Conservation (phyloP, 1,284 basidiomycete genomes). For the Kwoniella shivajii region DNA sequence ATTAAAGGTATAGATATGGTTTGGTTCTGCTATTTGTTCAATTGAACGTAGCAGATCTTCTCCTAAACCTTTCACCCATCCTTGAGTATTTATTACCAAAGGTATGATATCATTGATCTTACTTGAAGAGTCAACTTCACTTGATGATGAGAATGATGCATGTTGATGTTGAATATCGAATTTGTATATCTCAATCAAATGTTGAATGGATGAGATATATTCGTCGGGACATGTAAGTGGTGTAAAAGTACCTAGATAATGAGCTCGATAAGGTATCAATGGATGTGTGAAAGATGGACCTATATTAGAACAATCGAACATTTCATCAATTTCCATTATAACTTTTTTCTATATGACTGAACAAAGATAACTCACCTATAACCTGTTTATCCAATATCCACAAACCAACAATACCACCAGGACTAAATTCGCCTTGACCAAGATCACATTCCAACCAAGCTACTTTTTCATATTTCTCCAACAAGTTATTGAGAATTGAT, state of each 20-base stretch:
- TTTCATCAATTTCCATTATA: not conserved
- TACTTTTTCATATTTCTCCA: conserved; percentile 67
- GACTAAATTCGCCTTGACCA: conserved; percentile 92
- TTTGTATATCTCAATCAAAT: conserved; percentile 70
- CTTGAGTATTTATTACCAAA: conserved; percentile 92
- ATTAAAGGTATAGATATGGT: conserved; percentile 65
- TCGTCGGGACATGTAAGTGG: conserved; percentile 77
- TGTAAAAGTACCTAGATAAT: conserved; percentile 79
- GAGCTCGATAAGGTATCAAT: conserved; percentile 68
- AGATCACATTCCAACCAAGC: conserved; percentile 90
- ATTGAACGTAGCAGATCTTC: conserved; percentile 74
- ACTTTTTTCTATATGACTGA: not conserved
- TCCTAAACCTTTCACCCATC: conserved; percentile 94
- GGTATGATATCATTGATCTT: conserved; percentile 67
- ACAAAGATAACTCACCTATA: conserved; percentile 62
- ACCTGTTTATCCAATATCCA: conserved; percentile 68
- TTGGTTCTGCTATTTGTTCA: conserved; percentile 67
- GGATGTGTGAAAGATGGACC: conserved; percentile 85
- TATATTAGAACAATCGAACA: conserved; percentile 40
- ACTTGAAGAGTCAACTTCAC: too few species aligned
- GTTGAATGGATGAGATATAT: conserved; percentile 71
- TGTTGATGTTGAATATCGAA: conserved; percentile 64
- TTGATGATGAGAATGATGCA: not conserved
- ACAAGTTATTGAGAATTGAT: conserved; percentile 70
- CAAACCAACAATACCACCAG: conserved; percentile 80